These are phyloP conservation scores for Mallotus nudiflorus DNA, from an alignment of 345 rosid species.

Conservation along the genomic window DNA sequence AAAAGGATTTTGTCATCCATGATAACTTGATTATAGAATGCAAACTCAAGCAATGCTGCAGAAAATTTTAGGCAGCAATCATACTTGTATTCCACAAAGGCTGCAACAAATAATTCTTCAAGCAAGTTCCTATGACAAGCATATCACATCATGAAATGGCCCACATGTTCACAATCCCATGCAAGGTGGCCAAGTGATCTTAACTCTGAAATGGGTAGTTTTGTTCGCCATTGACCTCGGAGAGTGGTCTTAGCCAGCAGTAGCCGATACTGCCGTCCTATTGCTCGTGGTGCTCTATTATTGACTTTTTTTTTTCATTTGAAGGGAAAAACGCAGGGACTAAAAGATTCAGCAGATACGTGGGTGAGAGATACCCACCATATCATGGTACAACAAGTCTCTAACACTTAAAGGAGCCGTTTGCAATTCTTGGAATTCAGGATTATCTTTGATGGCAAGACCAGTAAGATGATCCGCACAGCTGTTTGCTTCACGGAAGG, in stretches of 20 bases:
- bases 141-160: conserved; percentile 34
- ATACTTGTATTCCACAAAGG: not conserved
- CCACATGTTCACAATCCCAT: conserved; percentile 32
- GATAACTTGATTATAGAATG: not conserved
- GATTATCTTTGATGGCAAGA: no score
- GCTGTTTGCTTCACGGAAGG: no score
- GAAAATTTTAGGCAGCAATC: not conserved
- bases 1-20: no score
- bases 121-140: not conserved
- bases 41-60: not conserved
- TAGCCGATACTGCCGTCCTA: conserved; percentile 47
- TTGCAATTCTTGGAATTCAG: no score
- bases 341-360: no score
- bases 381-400: no score
- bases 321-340: no score
- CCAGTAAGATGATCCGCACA: no score
- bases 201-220: conserved; percentile 42
- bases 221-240: conserved; percentile 40
- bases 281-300: conserved; percentile 87
- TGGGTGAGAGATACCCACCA: no score
- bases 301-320: conserved; percentile 55
- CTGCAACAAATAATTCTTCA: not conserved
- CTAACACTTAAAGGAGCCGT: no score
- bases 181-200: conserved; percentile 25
- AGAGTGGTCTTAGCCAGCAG: conserved; percentile 50